Conservation (phyloP, 306 rosid species). For the Glycine tomentella region DNA sequence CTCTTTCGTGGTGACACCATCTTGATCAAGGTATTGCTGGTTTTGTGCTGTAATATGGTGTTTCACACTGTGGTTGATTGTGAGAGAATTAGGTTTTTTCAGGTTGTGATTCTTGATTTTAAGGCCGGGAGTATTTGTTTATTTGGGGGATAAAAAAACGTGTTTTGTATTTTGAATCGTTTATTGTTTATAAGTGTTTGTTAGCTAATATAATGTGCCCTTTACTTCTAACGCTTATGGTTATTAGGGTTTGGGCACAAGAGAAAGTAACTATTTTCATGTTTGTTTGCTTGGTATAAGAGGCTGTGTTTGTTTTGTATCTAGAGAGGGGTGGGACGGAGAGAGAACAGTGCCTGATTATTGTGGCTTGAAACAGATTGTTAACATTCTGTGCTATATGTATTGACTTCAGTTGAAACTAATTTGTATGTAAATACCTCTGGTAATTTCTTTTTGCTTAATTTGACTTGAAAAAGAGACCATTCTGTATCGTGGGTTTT, state of each 20-base stretch:
- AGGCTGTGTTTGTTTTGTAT: not conserved
- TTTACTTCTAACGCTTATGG: not conserved
- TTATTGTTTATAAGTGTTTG: too few relatives aligned
- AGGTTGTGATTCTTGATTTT: slow-evolving; percentile 1
- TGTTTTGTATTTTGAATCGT: too few relatives aligned
- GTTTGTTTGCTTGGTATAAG: slow-evolving; percentile 2
- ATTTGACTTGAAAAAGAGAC: slow-evolving; percentile 8
- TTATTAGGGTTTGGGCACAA: slow-evolving; percentile 25
- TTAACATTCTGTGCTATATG: not conserved
- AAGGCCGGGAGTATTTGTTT: too few relatives aligned
- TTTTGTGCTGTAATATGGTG: not conserved
- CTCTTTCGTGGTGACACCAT: slow-evolving; percentile 93
- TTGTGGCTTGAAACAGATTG: too few relatives aligned
- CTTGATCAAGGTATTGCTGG: slow-evolving; percentile 70
- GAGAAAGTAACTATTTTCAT: not conserved
- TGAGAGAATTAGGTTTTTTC: slow-evolving; percentile 26
- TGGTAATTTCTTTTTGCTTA: not conserved
- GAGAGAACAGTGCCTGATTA: too few relatives aligned
- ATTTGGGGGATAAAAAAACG: slow-evolving; percentile 1
- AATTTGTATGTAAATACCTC: not conserved
- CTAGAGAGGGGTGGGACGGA: not conserved
- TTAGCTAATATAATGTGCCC: too few relatives aligned
- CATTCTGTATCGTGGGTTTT: not conserved
- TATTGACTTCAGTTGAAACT: not conserved
- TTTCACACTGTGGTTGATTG: not conserved